A percentile compares a stretch with the other conserved stretches of the same genome.
These are phyloP conservation scores for Pythium dissotocum DNA, from an alignment of 352 stramenopile species.

Conservation along the genomic window DNA sequence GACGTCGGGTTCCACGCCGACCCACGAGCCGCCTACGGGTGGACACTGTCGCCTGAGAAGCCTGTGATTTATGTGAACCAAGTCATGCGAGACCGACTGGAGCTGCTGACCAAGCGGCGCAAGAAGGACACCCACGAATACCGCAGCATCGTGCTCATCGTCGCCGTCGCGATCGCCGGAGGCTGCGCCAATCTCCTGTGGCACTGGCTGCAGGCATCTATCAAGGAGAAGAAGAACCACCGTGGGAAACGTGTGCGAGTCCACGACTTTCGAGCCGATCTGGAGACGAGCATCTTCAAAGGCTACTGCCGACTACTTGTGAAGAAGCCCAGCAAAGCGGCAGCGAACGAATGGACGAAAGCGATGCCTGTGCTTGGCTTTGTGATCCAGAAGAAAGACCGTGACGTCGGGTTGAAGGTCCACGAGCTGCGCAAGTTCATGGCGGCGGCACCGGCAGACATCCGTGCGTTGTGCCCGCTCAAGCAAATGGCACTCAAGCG, in stretches of 20 bases:
- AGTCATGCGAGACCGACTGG: not conserved
- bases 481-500: not conserved
- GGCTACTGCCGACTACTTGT: not conserved
- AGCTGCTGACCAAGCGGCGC: not conserved
- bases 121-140: not conserved
- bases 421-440: not conserved
- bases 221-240: not conserved
- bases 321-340: not conserved
- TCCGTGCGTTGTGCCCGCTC: not conserved
- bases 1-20: not conserved
- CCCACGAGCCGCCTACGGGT: not conserved
- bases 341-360: not conserved
- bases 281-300: not conserved
- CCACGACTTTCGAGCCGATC: not conserved
- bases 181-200: not conserved
- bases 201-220: not conserved
- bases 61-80: not conserved
- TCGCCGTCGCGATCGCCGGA: not conserved
- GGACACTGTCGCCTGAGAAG: not conserved
- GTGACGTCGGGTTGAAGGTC: not conserved
- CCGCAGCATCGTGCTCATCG: not conserved
- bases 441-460: not conserved
- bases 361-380: not conserved
- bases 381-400: not conserved
- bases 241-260: not conserved